These are phyloP conservation scores for Xerocomus potaroensis DNA, from an alignment of 768 basidiomycete species.

Conservation along the genomic window DNA sequence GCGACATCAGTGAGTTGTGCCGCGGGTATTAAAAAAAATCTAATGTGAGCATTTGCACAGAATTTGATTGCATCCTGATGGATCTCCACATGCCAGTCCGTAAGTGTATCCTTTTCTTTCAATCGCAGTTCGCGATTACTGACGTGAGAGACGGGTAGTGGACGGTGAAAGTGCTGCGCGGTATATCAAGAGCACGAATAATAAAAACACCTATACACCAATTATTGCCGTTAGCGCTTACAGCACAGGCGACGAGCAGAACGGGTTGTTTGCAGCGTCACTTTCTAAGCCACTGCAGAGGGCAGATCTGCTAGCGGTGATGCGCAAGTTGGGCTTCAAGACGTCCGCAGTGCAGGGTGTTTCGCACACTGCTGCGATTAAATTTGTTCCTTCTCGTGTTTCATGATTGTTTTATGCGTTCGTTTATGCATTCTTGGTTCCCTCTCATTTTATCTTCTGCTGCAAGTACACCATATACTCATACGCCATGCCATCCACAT, in stretches of 20 bases:
- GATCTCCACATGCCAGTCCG: slow-evolving; percentile 93
- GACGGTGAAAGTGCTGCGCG: slow-evolving; percentile 96
- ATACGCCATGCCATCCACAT: slow-evolving; percentile 32
- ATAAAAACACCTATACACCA: slow-evolving; percentile 90
- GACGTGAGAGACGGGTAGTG: slow-evolving; percentile 44
- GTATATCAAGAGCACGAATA: slow-evolving; percentile 95
- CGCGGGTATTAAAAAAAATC: neutral
- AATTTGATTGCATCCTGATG: slow-evolving; percentile 95
- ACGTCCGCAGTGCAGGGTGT: slow-evolving; percentile 67
- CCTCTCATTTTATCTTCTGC: slow-evolving; percentile 29
- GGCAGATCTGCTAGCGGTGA: slow-evolving; percentile 71
- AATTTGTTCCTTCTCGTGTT: slow-evolving; percentile 43
- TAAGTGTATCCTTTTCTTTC: slow-evolving; percentile 39
- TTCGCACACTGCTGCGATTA: slow-evolving; percentile 42
- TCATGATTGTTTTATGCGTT: slow-evolving; percentile 23
- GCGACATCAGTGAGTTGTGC: slow-evolving; percentile 81
- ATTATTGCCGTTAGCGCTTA: slow-evolving; percentile 92
- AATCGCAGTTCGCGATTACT: slow-evolving; percentile 8
- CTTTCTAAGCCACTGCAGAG: slow-evolving; percentile 89
- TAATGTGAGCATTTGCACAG: slow-evolving; percentile 38
- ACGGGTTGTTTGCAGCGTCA: slow-evolving; percentile 73
- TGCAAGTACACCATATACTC: slow-evolving; percentile 30
- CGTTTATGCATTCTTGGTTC: slow-evolving; percentile 23
- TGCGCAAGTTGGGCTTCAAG: slow-evolving; percentile 90
- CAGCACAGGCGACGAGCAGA: slow-evolving; percentile 65